Evolutionary conservation across 208 protist genomes (phyloP), one percentile per base, ranked within the genome.

Genomic region (Wallacemonas collosoma): DNA sequence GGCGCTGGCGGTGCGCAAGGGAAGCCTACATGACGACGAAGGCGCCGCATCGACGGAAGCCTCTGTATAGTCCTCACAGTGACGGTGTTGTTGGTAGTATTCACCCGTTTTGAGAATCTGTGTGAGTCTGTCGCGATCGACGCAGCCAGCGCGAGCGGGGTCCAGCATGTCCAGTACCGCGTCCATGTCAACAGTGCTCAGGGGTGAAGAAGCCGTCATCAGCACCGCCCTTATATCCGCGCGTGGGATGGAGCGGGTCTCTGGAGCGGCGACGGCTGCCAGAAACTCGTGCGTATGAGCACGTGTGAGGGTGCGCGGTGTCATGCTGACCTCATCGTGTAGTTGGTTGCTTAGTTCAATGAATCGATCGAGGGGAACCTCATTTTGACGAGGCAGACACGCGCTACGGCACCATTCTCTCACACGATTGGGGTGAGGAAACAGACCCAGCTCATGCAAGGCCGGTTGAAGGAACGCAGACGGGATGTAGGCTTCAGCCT

Each of bases 151-250:
- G 54, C 71, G 56, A 38, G 43, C 64, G 8, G 89, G 89, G 57
- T 94, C 89, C 15, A 94, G 77, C 69, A 94, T 41, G 43, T 87
- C 73, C 51, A 94, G 43, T 14, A 89, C 74, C 6, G 89, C 86
- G 70, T 89, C 78, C 11, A 86, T 54, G 66, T 91, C 89, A 43
- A 77, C 67, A 1, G 38, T 39, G 17, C 60, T 65, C 40, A 65
- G 60, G 3, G 38, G 4, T 3, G 40, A 5, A 8, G 64, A 69
- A 12, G 76, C 68, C 5, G 68, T 9, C 35, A n/a, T 36, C 43
- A 58, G 64, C 64, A 41, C 47, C 48, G 50, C n/a, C 0, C 4
- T 11, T 3, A 58, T 14, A n/a, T 54, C 47, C 2, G 3, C 7
- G 3, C 50, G 51, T 4, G 11, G 3, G 48, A 57, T 48, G 4